Conservation (phyloP, 345 rosid species). For the Mercurialis annua region DNA sequence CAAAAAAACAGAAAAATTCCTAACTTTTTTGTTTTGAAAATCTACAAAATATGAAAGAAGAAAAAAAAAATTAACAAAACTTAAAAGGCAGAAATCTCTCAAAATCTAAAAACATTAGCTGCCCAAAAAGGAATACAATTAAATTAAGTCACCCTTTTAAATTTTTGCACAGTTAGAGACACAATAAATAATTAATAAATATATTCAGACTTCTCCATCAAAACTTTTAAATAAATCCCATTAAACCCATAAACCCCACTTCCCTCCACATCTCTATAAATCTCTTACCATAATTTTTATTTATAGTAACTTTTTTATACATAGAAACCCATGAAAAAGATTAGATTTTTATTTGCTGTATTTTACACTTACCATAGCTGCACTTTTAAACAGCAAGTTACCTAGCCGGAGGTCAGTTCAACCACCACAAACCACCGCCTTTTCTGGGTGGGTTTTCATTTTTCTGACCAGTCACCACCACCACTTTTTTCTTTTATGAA, state of each 20-base stretch:
- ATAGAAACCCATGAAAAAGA: too few relatives aligned
- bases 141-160: not conserved
- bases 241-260: too few relatives aligned
- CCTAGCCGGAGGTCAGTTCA: conserved; percentile 9
- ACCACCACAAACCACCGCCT: not conserved
- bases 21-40: too few relatives aligned
- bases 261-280: too few relatives aligned
- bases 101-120: not conserved
- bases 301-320: too few relatives aligned
- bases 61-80: not conserved
- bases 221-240: too few relatives aligned
- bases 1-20: not conserved
- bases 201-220: not conserved
- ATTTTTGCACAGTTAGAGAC: not conserved
- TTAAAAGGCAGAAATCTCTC: conserved; percentile 1
- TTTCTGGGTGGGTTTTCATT: not conserved
- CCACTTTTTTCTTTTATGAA: conserved; percentile 9
- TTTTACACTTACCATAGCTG: too few relatives aligned
- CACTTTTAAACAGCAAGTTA: too few relatives aligned
- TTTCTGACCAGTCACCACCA: not conserved
- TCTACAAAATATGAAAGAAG: too few relatives aligned
- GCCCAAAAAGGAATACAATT: not conserved
- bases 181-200: not conserved
- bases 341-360: too few relatives aligned
- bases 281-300: too few relatives aligned